Percentiles rank a stretch among this genome's conserved stretches.
Conservation (phyloP, 2,329 filamentous ascomycete genomes). For the Nemania serpens region DNA sequence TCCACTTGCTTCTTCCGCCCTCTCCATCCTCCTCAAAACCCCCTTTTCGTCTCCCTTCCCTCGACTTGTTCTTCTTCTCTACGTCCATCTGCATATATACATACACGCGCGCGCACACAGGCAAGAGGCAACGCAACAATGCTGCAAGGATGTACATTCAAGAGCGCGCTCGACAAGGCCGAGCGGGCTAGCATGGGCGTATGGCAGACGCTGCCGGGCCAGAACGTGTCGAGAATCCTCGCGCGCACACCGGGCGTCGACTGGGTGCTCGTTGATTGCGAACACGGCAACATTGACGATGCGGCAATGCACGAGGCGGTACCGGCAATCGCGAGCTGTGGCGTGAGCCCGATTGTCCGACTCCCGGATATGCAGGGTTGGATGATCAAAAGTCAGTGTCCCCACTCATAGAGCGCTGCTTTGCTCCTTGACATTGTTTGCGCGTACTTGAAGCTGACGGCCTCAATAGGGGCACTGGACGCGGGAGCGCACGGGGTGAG, state of each 20-base stretch:
- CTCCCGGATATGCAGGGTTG: constrained; percentile 61
- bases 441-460: constrained; percentile 26
- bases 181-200: constrained; percentile 57
- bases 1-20: neutral
- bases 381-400: constrained; percentile 60
- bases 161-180: constrained; percentile 53
- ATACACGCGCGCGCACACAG: constrained; percentile 2
- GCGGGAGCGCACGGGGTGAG: constrained; percentile 61
- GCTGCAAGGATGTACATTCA: constrained; percentile 46
- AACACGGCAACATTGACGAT: constrained; percentile 62
- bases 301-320: constrained; percentile 63
- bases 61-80: neutral
- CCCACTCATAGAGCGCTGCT: neutral
- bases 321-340: constrained; percentile 59
- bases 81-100: neutral
- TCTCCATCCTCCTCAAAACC: neutral
- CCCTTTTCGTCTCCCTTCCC: neutral
- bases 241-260: constrained; percentile 64
- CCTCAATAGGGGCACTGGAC: constrained; percentile 57
- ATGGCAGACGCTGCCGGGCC: constrained; percentile 68
- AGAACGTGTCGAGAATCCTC: constrained; percentile 62
- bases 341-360: constrained; percentile 60
- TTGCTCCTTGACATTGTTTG: neutral
- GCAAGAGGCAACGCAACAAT: constrained; percentile 13
- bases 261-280: constrained; percentile 67